phyloP scores from a whole-genome alignment of 768 basidiomycete genomes.

The Solioccasus polychromus region DNA sequence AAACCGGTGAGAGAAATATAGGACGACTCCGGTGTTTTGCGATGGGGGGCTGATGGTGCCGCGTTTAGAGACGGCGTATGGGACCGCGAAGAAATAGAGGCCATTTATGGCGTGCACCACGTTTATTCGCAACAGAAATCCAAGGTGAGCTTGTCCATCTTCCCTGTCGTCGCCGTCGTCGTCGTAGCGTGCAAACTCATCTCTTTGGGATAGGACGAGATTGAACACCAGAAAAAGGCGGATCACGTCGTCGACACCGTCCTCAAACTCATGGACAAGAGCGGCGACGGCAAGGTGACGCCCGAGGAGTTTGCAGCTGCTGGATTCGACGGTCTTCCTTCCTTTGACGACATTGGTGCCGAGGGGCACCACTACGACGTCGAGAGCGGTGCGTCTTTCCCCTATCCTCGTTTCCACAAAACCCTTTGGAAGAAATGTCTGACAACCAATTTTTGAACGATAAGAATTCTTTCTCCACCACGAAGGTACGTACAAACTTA shows the following conservation, averaged over 20 bases:
- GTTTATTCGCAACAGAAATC: constrained; percentile 82
- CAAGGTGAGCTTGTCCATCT: constrained; percentile 41
- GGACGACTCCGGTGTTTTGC: neutral
- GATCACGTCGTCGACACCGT: constrained; percentile 72
- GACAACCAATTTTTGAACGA: neutral
- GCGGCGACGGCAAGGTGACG: constrained; percentile 67
- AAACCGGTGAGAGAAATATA: constrained; percentile 52
- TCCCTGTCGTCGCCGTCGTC: neutral
- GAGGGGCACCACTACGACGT: constrained; percentile 94
- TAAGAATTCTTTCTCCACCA: constrained; percentile 95
- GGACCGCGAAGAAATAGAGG: constrained; percentile 87
- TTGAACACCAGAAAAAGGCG: constrained; percentile 80
- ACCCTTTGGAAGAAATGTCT: neutral
- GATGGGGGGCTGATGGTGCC: neutral
- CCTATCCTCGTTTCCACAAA: no score
- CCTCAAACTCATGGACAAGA: constrained; percentile 66
- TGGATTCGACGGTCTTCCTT: constrained; percentile 75
- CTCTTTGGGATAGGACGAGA: constrained; percentile 51
- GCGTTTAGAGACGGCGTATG: constrained; percentile 67
- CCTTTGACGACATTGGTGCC: constrained; percentile 79
- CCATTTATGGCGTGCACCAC: constrained; percentile 95
- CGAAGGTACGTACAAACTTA: constrained; percentile 74
- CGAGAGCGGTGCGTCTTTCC: constrained; percentile 66
- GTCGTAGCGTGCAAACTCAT: neutral
- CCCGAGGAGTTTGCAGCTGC: constrained; percentile 69